Percentiles rank a stretch among this genome's conserved stretches.
Evolutionary conservation across 2,329 filamentous ascomycete species (phyloP).

Genomic region (Cryphonectria radicalis): DNA sequence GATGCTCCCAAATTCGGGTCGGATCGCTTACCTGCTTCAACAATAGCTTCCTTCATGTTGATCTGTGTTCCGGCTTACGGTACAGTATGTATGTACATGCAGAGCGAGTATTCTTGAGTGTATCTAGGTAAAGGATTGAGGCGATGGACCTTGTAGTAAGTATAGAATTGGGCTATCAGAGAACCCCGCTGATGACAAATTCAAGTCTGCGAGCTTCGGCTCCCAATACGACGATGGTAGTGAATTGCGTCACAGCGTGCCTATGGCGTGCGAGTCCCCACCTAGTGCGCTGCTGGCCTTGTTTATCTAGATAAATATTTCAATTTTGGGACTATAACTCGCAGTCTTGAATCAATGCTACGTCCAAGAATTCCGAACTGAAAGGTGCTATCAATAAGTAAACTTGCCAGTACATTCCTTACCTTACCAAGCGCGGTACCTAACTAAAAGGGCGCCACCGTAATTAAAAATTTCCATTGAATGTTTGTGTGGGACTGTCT

Average conservation of each 20-base stretch:
- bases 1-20: too few species aligned
- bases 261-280: background rate
- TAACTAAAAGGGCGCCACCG: too few species aligned
- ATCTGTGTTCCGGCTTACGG: background rate
- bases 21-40: conserved; percentile 10
- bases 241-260: background rate
- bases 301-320: too few species aligned
- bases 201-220: background rate
- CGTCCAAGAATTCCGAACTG: too few species aligned
- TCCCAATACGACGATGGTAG: background rate
- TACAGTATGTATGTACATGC: background rate
- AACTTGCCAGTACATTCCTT: too few species aligned
- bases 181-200: background rate
- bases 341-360: too few species aligned
- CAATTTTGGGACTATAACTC: too few species aligned
- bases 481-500: too few species aligned
- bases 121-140: background rate
- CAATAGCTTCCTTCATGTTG: conserved; percentile 26
- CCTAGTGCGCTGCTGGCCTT: too few species aligned
- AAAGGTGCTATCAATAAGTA: too few species aligned
- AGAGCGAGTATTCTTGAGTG: background rate
- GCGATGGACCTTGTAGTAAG: background rate
- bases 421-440: too few species aligned
- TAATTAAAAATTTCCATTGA: too few species aligned
- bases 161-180: background rate